These are phyloP conservation scores for Colletotrichum sojae DNA, from an alignment of 2,329 filamentous ascomycete species.

Conservation along the genomic window DNA sequence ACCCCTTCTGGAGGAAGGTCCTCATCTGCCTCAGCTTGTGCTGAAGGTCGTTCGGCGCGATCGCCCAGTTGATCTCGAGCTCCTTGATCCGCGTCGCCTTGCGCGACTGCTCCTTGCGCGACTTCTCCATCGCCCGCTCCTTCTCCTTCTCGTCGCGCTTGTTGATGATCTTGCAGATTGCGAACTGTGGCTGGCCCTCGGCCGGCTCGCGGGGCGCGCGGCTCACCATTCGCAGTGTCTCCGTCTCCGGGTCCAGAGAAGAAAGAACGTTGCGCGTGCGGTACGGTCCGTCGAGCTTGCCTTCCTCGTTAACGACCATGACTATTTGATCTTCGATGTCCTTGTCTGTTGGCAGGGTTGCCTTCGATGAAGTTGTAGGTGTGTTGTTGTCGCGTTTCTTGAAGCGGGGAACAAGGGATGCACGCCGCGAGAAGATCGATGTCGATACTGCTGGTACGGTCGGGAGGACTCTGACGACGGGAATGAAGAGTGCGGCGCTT, in stretches of 20 bases:
- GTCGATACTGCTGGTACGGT: conserved; percentile 4
- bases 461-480: conserved; percentile 13
- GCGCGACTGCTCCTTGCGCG: conserved; percentile 56
- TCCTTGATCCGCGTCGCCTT: conserved; percentile 72
- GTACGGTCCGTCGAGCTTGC: conserved; percentile 55
- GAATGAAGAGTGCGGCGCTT: conserved; percentile 40
- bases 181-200: conserved; percentile 49
- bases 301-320: conserved; percentile 58
- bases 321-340: conserved; percentile 60
- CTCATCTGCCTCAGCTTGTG: conserved; percentile 77
- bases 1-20: conserved; percentile 80
- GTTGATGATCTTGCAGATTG: conserved; percentile 80
- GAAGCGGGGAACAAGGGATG: conserved; percentile 11
- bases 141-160: conserved; percentile 65
- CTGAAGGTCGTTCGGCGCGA: conserved; percentile 80
- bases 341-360: conserved; percentile 50
- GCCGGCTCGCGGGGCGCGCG: conserved; percentile 43
- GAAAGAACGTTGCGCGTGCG: conserved; percentile 57
- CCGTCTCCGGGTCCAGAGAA: conserved; percentile 50
- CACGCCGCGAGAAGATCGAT: conserved; percentile 23
- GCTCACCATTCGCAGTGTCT: conserved; percentile 58
- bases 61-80: conserved; percentile 93
- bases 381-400: conserved; percentile 21
- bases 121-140: conserved; percentile 60
- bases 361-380: neutral